A percentile compares a stretch with the other conserved stretches of the same genome.
phyloP scores from a whole-genome alignment of 495 filamentous ascomycete genomes.

The Pseudomonodictys pantanalensis region DNA sequence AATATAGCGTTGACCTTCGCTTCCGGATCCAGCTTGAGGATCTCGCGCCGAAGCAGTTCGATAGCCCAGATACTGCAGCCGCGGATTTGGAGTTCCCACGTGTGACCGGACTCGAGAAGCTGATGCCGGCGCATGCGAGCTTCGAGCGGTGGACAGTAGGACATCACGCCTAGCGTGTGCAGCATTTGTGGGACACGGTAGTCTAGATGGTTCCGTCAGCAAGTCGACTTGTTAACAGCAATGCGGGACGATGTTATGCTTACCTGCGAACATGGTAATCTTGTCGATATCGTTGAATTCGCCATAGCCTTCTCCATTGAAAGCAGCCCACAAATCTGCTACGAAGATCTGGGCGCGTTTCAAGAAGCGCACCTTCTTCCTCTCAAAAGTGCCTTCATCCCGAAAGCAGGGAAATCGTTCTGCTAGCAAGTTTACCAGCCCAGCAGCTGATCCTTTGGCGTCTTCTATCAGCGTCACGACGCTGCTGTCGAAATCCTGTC shows the following conservation, averaged over 20 bases:
- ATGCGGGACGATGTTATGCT: constrained; percentile 6
- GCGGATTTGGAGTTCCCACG: constrained; percentile 84
- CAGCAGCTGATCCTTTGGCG: constrained; percentile 75
- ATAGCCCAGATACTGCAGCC: constrained; percentile 92
- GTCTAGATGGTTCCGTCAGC: too few species aligned
- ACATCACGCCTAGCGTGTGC: constrained; percentile 74
- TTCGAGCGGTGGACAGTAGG: constrained; percentile 76
- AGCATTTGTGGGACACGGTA: constrained; percentile 96
- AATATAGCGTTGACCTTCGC: constrained; percentile 77
- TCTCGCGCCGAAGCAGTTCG: constrained; percentile 84
- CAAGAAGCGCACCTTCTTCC: constrained; percentile 72
- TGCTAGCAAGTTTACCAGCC: constrained; percentile 77
- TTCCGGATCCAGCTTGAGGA: constrained; percentile 67
- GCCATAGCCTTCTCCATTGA: constrained; percentile 75
- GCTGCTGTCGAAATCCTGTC: constrained; percentile 73
- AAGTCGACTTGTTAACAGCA: neutral
- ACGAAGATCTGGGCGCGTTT: constrained; percentile 95
- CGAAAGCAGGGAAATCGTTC: constrained; percentile 81
- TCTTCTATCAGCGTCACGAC: constrained; percentile 70
- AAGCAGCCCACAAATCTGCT: constrained; percentile 93
- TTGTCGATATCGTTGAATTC: constrained; percentile 87
- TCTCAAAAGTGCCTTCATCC: constrained; percentile 72
- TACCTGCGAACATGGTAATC: constrained; percentile 94
- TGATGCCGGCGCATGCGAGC: constrained; percentile 60
- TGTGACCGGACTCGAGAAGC: constrained; percentile 65